Conservation (phyloP, 192 early-diverging fungal genomes). For the Coemansia sp. region DNA sequence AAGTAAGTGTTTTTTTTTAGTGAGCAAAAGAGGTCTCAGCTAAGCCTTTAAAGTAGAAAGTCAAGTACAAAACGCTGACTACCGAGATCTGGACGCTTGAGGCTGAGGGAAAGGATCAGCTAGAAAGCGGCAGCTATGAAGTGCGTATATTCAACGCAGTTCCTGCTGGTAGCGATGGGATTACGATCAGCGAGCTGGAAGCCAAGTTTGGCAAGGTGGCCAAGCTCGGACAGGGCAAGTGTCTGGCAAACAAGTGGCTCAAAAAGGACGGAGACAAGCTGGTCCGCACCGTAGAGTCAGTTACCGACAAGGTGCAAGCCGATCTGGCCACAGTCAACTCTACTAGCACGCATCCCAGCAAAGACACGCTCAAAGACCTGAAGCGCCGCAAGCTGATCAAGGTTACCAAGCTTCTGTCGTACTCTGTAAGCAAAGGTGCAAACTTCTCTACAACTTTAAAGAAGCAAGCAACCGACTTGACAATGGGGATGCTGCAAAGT, state of each 20-base stretch:
- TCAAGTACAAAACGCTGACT: conserved; percentile 75
- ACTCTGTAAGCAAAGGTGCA: conserved; percentile 79
- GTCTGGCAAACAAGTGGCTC: conserved; percentile 99
- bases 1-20: conserved; percentile 56
- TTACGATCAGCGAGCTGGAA: conserved; percentile 81
- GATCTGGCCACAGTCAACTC: conserved; percentile 69
- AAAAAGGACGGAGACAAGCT: conserved; percentile 73
- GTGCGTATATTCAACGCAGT: conserved; percentile 87
- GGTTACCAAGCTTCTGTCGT: conserved; percentile 73
- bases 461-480: conserved; percentile 93
- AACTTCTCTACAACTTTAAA: conserved; percentile 82
- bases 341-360: conserved; percentile 62
- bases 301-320: conserved; percentile 80
- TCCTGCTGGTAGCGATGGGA: conserved; percentile 74
- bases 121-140: conserved; percentile 87
- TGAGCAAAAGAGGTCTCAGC: not conserved
- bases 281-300: conserved; percentile 70
- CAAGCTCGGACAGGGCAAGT: conserved; percentile 91
- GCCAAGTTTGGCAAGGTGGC: conserved; percentile 70
- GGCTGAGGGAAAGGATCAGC: conserved; percentile 84
- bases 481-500: conserved; percentile 84
- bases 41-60: conserved; percentile 56
- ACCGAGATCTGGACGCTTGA: conserved; percentile 80
- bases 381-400: conserved; percentile 73
- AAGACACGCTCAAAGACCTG: conserved; percentile 68